These are phyloP conservation scores for Cladochytrium replicatum DNA, from an alignment of 192 early-diverging fungal species.

Conservation along the genomic window DNA sequence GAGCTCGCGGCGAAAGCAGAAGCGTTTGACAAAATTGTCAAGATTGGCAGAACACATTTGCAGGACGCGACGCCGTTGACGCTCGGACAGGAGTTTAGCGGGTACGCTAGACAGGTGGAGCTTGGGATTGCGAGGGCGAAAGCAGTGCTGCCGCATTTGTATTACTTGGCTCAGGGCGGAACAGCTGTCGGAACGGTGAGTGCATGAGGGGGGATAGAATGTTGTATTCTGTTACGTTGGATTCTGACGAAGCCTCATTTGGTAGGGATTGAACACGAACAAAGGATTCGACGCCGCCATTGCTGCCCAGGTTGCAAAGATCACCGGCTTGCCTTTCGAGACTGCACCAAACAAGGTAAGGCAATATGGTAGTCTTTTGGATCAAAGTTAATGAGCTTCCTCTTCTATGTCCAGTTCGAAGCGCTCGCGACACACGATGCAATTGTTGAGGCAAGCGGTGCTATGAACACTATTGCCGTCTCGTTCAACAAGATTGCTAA, in stretches of 20 bases:
- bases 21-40: conserved; percentile 88
- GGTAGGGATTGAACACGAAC: conserved; percentile 81
- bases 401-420: conserved; percentile 74
- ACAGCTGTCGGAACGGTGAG: conserved; percentile 84
- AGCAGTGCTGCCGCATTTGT: conserved; percentile 72
- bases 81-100: conserved; percentile 96
- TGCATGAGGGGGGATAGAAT: no score
- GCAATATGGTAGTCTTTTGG: neutral
- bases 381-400: neutral
- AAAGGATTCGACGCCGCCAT: conserved; percentile 87
- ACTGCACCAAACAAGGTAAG: conserved; percentile 92
- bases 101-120: conserved; percentile 83
- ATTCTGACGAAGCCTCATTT: neutral
- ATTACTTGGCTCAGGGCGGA: conserved; percentile 91
- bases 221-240: neutral
- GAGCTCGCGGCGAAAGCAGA: conserved; percentile 68
- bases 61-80: conserved; percentile 98
- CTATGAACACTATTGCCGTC: conserved; percentile 88
- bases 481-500: conserved; percentile 99
- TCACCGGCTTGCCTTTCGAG: conserved; percentile 83
- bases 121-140: conserved; percentile 85
- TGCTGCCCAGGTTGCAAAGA: conserved; percentile 74
- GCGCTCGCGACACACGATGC: conserved; percentile 98
- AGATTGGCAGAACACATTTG: conserved; percentile 97
- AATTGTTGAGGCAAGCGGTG: conserved; percentile 90